Percentiles rank a stretch among this genome's conserved stretches.
phyloP scores from a whole-genome alignment of 2,329 filamentous ascomycete genomes.

The Sclerotinia trifoliorum region DNA sequence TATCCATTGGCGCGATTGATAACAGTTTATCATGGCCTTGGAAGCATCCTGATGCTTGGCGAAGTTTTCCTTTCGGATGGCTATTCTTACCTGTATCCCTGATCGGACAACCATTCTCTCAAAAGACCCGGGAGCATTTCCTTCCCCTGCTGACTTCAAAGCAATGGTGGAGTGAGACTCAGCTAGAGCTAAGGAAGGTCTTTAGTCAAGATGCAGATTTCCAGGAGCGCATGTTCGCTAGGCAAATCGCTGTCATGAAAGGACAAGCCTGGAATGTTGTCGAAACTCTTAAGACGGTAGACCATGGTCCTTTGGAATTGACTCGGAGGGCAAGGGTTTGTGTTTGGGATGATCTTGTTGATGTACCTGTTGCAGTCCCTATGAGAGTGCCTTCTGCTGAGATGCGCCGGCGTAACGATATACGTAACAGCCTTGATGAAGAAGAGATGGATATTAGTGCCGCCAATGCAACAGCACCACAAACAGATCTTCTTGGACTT shows the following conservation, averaged over 20 bases:
- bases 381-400: constrained; percentile 84
- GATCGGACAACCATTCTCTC: constrained; percentile 93
- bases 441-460: constrained; percentile 93
- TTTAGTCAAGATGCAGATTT: constrained; percentile 95
- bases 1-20: constrained; percentile 89
- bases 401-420: constrained; percentile 64
- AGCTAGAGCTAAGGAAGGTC: constrained; percentile 77
- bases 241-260: constrained; percentile 98
- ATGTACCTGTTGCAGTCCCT: constrained; percentile 90
- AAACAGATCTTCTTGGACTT: constrained; percentile 61
- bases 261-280: constrained; percentile 99
- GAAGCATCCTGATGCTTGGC: constrained; percentile 65
- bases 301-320: constrained; percentile 91
- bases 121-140: constrained; percentile 91
- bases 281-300: constrained; percentile 87
- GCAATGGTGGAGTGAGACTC: constrained; percentile 95
- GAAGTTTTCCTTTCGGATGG: constrained; percentile 96
- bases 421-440: constrained; percentile 58
- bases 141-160: constrained; percentile 93
- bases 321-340: constrained; percentile 88
- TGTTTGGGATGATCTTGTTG: constrained; percentile 97
- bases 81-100: constrained; percentile 94
- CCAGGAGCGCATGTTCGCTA: constrained; percentile 98
- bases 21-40: constrained; percentile 97
- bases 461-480: constrained; percentile 57